These are phyloP conservation scores for Dysphania ambrosioides DNA, from an alignment of 148 eudicot genomes.

Conservation along the genomic window DNA sequence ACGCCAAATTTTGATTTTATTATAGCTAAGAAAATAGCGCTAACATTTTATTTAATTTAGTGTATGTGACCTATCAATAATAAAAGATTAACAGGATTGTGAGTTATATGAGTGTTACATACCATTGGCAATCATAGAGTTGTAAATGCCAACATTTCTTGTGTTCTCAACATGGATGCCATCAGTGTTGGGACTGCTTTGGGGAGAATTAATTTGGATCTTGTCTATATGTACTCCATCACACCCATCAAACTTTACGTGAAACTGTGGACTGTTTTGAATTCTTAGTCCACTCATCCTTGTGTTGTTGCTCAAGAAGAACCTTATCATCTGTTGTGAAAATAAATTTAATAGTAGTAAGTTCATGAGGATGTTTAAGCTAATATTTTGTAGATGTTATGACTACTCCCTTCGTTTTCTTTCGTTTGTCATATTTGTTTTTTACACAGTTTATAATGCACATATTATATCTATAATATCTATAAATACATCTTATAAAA, in stretches of 20 bases:
- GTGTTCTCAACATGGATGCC: conserved; percentile 87
- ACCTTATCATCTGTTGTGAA: conserved; percentile 61
- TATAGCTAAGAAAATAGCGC: no score
- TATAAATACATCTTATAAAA: no score
- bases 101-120: conserved; percentile 24
- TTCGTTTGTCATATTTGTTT: no score
- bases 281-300: conserved; percentile 54
- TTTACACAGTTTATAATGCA: no score
- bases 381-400: no score
- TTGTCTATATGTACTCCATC: conserved; percentile 78
- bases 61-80: no score
- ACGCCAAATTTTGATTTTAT: neutral
- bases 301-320: conserved; percentile 82
- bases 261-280: conserved; percentile 86
- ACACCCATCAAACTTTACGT: conserved; percentile 91
- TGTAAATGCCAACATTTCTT: conserved; percentile 62
- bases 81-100: neutral
- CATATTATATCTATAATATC: no score
- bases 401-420: no score
- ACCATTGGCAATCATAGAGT: conserved; percentile 88
- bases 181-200: conserved; percentile 89
- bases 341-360: neutral
- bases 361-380: neutral
- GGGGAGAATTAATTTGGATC: conserved; percentile 76
- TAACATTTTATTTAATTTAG: no score